phyloP scores from a whole-genome alignment of 2,329 filamentous ascomycete species.

The Didymella keratinophila region DNA sequence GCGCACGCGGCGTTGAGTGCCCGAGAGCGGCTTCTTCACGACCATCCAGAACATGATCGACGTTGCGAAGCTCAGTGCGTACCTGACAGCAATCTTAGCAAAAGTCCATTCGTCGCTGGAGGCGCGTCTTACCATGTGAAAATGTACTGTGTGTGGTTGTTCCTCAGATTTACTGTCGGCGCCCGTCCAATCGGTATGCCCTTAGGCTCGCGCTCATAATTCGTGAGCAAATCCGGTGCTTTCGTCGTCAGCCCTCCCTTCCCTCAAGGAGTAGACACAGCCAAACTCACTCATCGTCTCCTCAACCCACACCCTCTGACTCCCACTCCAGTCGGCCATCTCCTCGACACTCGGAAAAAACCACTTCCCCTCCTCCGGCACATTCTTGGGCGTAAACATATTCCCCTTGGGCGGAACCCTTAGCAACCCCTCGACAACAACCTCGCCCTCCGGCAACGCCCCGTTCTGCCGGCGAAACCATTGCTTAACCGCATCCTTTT shows the following conservation, averaged over 20 bases:
- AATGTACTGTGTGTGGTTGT: conserved; percentile 98
- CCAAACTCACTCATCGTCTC: conserved; percentile 83
- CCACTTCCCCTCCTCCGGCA: conserved; percentile 82
- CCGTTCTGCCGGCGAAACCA: conserved; percentile 62
- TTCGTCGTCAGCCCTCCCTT: conserved; percentile 31
- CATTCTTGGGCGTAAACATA: conserved; percentile 92
- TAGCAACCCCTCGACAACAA: conserved; percentile 83
- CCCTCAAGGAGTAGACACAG: too few relatives aligned
- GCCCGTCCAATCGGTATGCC: conserved; percentile 90
- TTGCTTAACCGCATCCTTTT: conserved; percentile 74
- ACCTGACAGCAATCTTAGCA: conserved; percentile 67
- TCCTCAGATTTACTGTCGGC: conserved; percentile 89
- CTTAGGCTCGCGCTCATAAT: conserved; percentile 76
- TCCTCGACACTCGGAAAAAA: conserved; percentile 94
- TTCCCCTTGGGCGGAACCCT: conserved; percentile 96
- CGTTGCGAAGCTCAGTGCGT: conserved; percentile 82
- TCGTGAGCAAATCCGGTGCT: conserved; percentile 81
- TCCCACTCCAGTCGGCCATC: conserved; percentile 85
- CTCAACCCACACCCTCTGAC: conserved; percentile 92
- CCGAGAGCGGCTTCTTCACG: conserved; percentile 81
- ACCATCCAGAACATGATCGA: conserved; percentile 98
- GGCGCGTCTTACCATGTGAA: conserved; percentile 82
- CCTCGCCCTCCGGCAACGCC: conserved; percentile 72
- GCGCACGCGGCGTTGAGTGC: conserved; percentile 75
- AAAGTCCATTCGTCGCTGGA: not conserved